phyloP scores from a whole-genome alignment of 352 stramenopile genomes.

The Globisporangium barbulae region DNA sequence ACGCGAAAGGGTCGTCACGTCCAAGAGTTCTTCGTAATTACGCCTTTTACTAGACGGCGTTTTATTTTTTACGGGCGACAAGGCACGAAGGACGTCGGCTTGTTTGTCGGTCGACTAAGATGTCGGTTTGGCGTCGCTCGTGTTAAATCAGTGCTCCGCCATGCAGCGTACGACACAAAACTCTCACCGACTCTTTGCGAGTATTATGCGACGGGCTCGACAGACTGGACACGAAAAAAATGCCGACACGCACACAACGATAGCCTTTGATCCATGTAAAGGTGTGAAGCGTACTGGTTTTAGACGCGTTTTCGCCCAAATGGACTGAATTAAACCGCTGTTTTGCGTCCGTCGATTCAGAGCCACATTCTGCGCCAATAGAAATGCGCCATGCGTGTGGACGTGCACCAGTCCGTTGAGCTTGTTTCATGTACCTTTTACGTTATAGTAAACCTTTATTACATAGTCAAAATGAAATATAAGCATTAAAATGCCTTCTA shows the following conservation, averaged over 20 bases:
- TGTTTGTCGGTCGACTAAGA: too few relatives aligned
- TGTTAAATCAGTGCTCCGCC: not conserved
- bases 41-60: too few relatives aligned
- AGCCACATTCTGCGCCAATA: conserved; percentile 6
- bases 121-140: not conserved
- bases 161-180: not conserved
- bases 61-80: too few relatives aligned
- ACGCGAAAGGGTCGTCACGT: too few relatives aligned
- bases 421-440: not conserved
- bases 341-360: too few relatives aligned
- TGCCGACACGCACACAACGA: not conserved
- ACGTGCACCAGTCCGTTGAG: not conserved
- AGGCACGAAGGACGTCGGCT: too few relatives aligned
- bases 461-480: not conserved
- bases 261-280: not conserved
- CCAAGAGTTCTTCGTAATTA: too few relatives aligned
- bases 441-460: not conserved
- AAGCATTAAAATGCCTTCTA: too few relatives aligned
- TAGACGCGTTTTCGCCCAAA: not conserved
- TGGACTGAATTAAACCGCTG: not conserved
- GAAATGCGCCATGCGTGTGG: conserved; percentile 10
- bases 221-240: not conserved
- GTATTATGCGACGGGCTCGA: too few relatives aligned
- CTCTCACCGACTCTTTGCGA: too few relatives aligned
- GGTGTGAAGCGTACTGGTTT: not conserved